These are phyloP conservation scores for Dalechampia spathulata DNA, from an alignment of 441 rosid genomes.

Conservation along the genomic window DNA sequence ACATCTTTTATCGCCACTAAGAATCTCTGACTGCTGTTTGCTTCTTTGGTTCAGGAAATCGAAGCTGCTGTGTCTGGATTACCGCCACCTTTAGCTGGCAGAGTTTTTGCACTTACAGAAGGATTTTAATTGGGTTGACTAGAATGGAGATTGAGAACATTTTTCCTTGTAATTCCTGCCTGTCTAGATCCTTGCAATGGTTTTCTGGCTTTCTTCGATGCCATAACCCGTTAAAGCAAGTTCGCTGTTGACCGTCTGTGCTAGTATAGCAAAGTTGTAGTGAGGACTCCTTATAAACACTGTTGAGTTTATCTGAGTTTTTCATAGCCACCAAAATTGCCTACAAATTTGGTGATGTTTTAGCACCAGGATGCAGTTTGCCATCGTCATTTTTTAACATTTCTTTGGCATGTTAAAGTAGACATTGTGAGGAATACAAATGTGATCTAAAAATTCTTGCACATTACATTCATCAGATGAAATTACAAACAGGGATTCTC, in stretches of 20 bases:
- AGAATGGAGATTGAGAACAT: background rate
- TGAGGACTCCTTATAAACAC: too few species aligned
- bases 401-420: background rate
- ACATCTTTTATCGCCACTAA: background rate
- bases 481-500: background rate
- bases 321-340: background rate
- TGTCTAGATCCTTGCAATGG: background rate
- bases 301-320: too few species aligned
- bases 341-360: background rate
- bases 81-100: constrained; percentile 56
- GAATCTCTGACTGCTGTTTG: background rate
- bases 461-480: background rate
- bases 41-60: constrained; percentile 66
- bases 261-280: too few species aligned
- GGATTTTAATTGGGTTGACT: constrained; percentile 38
- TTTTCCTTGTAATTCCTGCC: background rate
- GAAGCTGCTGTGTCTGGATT: constrained; percentile 56
- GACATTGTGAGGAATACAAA: background rate
- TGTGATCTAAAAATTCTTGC: background rate
- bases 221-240: too few species aligned
- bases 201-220: background rate
- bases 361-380: background rate
- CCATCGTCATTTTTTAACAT: background rate
- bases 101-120: constrained; percentile 71
- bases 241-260: too few species aligned